These are phyloP conservation scores for Lactuca saligna DNA, from an alignment of 129 eudicot genomes.

Conservation along the genomic window DNA sequence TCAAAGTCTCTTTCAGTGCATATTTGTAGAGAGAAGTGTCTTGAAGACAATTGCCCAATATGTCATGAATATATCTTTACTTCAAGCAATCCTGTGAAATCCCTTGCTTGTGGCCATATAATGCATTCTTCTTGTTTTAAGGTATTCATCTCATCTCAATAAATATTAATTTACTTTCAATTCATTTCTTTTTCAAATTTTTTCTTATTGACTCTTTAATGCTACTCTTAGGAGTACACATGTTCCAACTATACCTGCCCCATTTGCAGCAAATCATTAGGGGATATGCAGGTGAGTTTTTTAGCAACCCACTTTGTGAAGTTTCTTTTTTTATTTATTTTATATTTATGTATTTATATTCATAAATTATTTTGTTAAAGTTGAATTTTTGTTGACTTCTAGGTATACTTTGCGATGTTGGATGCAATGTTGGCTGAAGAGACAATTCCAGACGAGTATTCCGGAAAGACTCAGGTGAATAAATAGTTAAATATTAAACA, in stretches of 20 bases:
- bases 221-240: conserved; percentile 71
- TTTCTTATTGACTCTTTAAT: conserved; percentile 13
- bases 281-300: conserved; percentile 79
- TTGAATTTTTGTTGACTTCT: conserved; percentile 13
- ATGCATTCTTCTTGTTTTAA: conserved; percentile 98
- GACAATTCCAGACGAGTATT: conserved; percentile 74
- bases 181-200: too few relatives aligned
- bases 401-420: conserved; percentile 84
- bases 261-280: conserved; percentile 95
- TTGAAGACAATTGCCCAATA: conserved; percentile 88
- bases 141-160: conserved; percentile 36
- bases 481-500: neutral
- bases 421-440: conserved; percentile 90
- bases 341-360: neutral
- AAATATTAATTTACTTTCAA: neutral
- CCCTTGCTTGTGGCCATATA: conserved; percentile 87
- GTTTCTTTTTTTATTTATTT: neutral
- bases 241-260: conserved; percentile 76
- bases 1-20: conserved; percentile 59
- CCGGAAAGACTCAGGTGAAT: conserved; percentile 80
- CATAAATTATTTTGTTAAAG: neutral
- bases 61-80: conserved; percentile 91
- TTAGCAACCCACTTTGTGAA: neutral
- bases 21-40: conserved; percentile 85
- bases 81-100: conserved; percentile 76